These are phyloP conservation scores for Melampsora larici-populina DNA, from an alignment of 1,284 basidiomycete genomes.

Conservation along the genomic window DNA sequence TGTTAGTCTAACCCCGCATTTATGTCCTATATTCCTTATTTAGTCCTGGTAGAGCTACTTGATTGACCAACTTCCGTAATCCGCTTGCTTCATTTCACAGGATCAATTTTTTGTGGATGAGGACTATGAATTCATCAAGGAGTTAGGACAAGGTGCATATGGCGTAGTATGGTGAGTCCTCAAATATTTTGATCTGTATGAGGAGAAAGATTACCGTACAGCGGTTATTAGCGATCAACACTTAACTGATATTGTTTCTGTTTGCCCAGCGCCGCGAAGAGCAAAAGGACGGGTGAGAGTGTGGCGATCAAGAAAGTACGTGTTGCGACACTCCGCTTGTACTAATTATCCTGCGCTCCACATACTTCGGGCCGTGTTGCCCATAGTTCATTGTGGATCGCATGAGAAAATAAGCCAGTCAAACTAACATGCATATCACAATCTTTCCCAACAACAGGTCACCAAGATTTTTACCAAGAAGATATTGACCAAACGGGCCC, in stretches of 20 bases:
- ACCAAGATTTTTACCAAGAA: slow-evolving; percentile 96
- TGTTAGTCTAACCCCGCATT: background rate
- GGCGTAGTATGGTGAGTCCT: slow-evolving; percentile 56
- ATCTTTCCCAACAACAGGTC: slow-evolving; percentile 58
- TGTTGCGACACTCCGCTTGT: background rate
- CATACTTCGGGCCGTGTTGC: no score
- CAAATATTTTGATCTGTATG: background rate
- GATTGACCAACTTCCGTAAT: background rate
- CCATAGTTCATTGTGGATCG: no score
- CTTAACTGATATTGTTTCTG: background rate
- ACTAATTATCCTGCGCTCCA: no score
- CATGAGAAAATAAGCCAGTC: background rate
- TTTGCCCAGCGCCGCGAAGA: slow-evolving; percentile 47
- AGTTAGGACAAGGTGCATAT: slow-evolving; percentile 89
- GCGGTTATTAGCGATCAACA: no score
- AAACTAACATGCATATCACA: background rate
- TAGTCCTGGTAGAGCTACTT: background rate
- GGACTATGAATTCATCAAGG: slow-evolving; percentile 89
- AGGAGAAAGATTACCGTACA: background rate
- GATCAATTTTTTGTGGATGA: slow-evolving; percentile 72
- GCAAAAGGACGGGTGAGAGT: slow-evolving; percentile 56
- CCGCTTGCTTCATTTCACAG: background rate
- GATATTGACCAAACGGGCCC: slow-evolving; percentile 88
- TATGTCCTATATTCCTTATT: background rate
- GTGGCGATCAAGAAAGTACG: slow-evolving; percentile 76